A percentile compares a stretch with the other conserved stretches of the same genome.
phyloP scores from a whole-genome alignment of 768 basidiomycete species.

The Phylloporus sp. region DNA sequence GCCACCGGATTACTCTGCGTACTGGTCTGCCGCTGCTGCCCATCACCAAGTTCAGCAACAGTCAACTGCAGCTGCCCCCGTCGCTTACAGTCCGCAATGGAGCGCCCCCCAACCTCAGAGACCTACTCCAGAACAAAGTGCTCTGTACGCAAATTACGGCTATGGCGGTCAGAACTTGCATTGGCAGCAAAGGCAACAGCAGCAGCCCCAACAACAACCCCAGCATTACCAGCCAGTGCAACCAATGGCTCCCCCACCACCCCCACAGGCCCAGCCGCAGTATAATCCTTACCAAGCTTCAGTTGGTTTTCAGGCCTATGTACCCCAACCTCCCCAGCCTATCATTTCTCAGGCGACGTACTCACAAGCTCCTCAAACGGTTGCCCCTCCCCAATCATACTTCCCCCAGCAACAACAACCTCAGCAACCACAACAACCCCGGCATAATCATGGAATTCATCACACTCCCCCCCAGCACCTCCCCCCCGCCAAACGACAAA shows the following conservation, averaged over 20 bases:
- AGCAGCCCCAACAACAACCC: conserved; percentile 44
- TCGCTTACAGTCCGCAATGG: conserved; percentile 66
- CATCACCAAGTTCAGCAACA: conserved; percentile 38
- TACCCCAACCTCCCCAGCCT: conserved; percentile 56
- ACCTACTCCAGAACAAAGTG: conserved; percentile 75
- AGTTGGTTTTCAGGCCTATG: conserved; percentile 62
- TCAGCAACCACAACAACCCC: conserved; percentile 41
- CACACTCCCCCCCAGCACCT: conserved; percentile 74
- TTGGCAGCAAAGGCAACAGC: conserved; percentile 68
- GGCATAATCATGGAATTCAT: conserved; percentile 46
- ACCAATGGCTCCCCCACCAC: conserved; percentile 46
- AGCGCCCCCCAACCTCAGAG: conserved; percentile 57
- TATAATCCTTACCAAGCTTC: conserved; percentile 78
- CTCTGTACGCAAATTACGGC: conserved; percentile 88
- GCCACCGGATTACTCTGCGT: conserved; percentile 72
- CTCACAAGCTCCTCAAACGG: conserved; percentile 38
- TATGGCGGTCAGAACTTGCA: conserved; percentile 67
- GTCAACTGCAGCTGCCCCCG: conserved; percentile 36
- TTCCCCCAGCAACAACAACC: conserved; percentile 38
- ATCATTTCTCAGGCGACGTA: conserved; percentile 48
- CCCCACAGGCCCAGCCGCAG: conserved; percentile 56
- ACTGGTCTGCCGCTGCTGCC: conserved; percentile 64
- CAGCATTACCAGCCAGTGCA: conserved; percentile 50
- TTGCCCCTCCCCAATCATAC: conserved; percentile 40
- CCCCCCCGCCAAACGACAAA: conserved; percentile 89